Conservation (phyloP, 2,329 filamentous ascomycete species). For the Nothopassalora personata region DNA sequence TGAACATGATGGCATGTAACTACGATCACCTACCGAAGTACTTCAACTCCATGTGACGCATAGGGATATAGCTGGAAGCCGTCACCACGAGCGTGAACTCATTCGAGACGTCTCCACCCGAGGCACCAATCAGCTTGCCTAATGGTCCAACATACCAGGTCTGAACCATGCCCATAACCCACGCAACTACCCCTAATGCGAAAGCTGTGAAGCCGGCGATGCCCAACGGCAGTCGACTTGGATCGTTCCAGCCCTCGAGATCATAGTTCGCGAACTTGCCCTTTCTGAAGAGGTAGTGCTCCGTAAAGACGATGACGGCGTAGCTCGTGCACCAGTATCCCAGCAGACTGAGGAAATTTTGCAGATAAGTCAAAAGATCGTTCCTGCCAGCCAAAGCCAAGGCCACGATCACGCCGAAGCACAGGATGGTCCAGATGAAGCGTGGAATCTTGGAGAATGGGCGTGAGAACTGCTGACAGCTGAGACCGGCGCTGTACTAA, state of each 20-base stretch:
- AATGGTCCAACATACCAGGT: slow-evolving; percentile 49
- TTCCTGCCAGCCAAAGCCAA: slow-evolving; percentile 42
- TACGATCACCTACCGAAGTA: slow-evolving; percentile 35
- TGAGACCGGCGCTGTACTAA: slow-evolving; percentile 40
- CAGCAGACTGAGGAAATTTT: slow-evolving; percentile 43
- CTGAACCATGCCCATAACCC: slow-evolving; percentile 52
- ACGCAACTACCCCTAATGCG: slow-evolving; percentile 37
- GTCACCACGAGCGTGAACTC: slow-evolving; percentile 50
- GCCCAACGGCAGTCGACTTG: slow-evolving; percentile 38
- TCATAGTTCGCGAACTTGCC: slow-evolving; percentile 40
- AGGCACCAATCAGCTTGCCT: slow-evolving; percentile 50
- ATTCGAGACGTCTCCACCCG: slow-evolving; percentile 54
- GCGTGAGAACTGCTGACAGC: slow-evolving; percentile 44
- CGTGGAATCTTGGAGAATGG: slow-evolving; percentile 49
- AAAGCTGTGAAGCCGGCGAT: slow-evolving; percentile 39
- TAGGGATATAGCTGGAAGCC: slow-evolving; percentile 43
- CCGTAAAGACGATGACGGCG: slow-evolving; percentile 43
- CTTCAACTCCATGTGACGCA: slow-evolving; percentile 47
- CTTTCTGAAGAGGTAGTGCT: slow-evolving; percentile 43
- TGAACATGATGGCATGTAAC: not conserved
- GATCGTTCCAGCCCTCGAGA: slow-evolving; percentile 43
- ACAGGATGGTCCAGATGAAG: slow-evolving; percentile 43
- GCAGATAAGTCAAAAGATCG: slow-evolving; percentile 39
- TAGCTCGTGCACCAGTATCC: slow-evolving; percentile 47
- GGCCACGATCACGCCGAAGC: slow-evolving; percentile 40